Conservation (phyloP, 164 flowering plant genomes). For the Vitis rupestris region DNA sequence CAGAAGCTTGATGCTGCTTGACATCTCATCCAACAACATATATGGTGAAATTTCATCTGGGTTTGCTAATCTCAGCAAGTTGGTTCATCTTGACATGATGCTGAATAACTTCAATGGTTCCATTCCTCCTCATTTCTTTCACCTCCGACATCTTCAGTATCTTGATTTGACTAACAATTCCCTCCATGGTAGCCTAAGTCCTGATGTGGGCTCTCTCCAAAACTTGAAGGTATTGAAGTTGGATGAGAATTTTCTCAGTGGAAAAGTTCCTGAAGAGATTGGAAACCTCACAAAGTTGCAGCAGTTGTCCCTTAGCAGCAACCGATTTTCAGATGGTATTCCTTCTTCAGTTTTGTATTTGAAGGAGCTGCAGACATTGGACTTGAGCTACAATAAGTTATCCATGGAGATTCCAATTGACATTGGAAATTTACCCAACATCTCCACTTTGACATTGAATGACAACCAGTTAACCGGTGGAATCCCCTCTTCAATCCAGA, state of each 20-base stretch:
- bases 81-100: constrained; percentile 41
- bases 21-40: constrained; percentile 38
- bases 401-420: constrained; percentile 37
- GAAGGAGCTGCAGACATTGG: constrained; percentile 27
- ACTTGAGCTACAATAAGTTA: constrained; percentile 36
- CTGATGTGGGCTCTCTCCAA: constrained; percentile 24
- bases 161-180: constrained; percentile 44
- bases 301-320: constrained; percentile 25
- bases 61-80: constrained; percentile 33
- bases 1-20: constrained; percentile 31
- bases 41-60: constrained; percentile 38
- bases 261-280: constrained; percentile 41
- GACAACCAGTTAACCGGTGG: constrained; percentile 40
- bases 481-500: constrained; percentile 33
- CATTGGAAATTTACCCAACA: constrained; percentile 35
- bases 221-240: constrained; percentile 32
- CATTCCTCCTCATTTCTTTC: constrained; percentile 42
- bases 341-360: constrained; percentile 31
- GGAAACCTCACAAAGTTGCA: constrained; percentile 38
- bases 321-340: constrained; percentile 37
- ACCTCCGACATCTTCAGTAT: constrained; percentile 24
- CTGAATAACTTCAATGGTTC: constrained; percentile 38
- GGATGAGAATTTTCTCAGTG: constrained; percentile 35
- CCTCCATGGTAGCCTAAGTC: constrained; percentile 32
- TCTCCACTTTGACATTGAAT: constrained; percentile 33